Evolutionary conservation across 495 filamentous ascomycete species (phyloP), one percentile per base, ranked within the genome.

Genomic region (Aspergillus sclerotiicarbonarius): DNA sequence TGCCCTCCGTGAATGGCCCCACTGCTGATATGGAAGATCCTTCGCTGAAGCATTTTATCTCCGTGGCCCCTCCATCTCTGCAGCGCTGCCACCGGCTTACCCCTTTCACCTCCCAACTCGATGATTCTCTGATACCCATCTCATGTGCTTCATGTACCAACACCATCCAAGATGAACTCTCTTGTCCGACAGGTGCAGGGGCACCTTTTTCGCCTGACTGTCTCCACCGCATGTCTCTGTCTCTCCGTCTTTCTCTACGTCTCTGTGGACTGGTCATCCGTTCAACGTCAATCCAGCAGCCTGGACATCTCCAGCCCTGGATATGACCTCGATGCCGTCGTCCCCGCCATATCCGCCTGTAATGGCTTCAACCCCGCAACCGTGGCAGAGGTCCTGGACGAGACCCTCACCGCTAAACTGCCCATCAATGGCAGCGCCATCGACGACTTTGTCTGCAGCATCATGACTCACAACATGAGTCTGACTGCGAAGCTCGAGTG

Each of bases 401-500:
- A 21, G 0, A 7, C 18, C 16, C 5, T 46, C 8, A 46, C 19
- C 44, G 44, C 44, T 16, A 46, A 46, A 46, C 18, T 21, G 4
- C 44, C 44, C 3, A 46, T 46, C 44, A 46, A 46, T 46, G 44
- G 44, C 44, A 46, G 44, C 18, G 44, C 44, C 3, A 16, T 46
- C 16, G 44, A 46, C 18, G 44, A 46, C 18, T 46, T 46, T 46
- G 44, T 46, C 16, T 46, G 44, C 44, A 20, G 18, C 7, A 46
- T 46, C 19, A 21, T 46, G 6, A 46, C 19, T 3, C 44, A 46
- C 18, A n/a, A 46, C 13, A 46, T 46, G 44, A 46, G 13, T 20
- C 18, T 15, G 44, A 46, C 44, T 16, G 44, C 18, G 7, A 18
- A 46, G 19, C 48, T 51, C 48, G 48, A 30, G 8, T 65, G 61